Base-by-base conservation (phyloP, 371 early-diverging fungal genomes). In the Circinella umbellata region DNA sequence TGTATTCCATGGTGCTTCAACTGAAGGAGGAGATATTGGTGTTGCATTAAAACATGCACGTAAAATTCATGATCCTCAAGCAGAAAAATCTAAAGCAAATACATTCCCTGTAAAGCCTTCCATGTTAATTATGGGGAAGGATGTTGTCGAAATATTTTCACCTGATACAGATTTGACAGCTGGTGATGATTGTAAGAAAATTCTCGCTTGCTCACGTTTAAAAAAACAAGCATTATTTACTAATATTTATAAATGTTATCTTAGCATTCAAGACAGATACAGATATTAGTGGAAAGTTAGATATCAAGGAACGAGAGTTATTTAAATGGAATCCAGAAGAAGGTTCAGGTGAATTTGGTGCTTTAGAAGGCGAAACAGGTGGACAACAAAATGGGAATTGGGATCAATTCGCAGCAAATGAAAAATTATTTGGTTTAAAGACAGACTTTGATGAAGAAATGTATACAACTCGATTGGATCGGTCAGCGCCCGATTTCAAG, bases 391-490 rank as follows among this genome's bases (percentile, higher is more conserved):
- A 57, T 46, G 70, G 77, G n/a, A 69, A 84, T 35, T 99, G 99
- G 99, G 98, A 99, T 83, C 99, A 99, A 79, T 99, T 99, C 88
- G 95, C 93, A n/a, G 95, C 88, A 4, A 99, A 99, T 75, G 96
- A 97, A 76, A 80, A 87, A 69, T 82, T 95, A 55, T 99, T 99
- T 89, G 99, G 99, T 2, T 87, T 99, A 64, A 95, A 88, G 36
- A 94, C 98, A 1, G 95, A 96, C 76, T 99, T 94, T 83, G 88
- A 99, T 72, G 99, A 99, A 72, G 94, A 95, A 60, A 73, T 97
- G 3, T 99, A 99, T 78, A 99, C 99, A 3, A 98, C 98, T 0
- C 89, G 84, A 20, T 79, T 99, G 62, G 98, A 99, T 78, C 87
- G 94, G 69, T 85, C 87, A 7, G 90, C 89, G 27, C 91, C 96